phyloP scores from a whole-genome alignment of 371 early-diverging fungal genomes.

The Dichotomocladium elegans region DNA sequence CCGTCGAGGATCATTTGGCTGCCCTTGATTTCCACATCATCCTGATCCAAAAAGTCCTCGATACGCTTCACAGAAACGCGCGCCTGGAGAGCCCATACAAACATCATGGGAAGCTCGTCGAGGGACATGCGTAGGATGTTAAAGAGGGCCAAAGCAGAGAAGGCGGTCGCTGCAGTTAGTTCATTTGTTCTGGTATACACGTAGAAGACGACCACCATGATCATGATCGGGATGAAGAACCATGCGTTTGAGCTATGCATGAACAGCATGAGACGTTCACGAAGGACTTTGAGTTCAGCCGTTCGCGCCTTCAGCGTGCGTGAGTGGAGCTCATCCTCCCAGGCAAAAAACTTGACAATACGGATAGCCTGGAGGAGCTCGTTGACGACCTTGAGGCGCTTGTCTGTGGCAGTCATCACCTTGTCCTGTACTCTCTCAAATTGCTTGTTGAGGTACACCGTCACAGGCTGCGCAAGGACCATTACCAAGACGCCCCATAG shows the following conservation, averaged over 20 bases:
- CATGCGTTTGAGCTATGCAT: conserved; percentile 45
- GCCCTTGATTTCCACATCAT: conserved; percentile 50
- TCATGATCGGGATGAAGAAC: conserved; percentile 50
- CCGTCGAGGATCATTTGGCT: background rate
- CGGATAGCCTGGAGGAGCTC: conserved; percentile 72
- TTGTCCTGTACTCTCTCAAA: conserved; percentile 46
- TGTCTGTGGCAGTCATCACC: conserved; percentile 61
- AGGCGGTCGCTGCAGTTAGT: conserved; percentile 60
- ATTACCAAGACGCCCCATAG: conserved; percentile 62
- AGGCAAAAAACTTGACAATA: conserved; percentile 80
- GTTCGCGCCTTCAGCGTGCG: conserved; percentile 48
- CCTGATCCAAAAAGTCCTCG: conserved; percentile 59
- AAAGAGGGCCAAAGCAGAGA: conserved; percentile 61
- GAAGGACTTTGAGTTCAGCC: conserved; percentile 45
- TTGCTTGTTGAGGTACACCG: conserved; percentile 44
- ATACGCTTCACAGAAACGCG: conserved; percentile 72
- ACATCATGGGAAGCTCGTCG: conserved; percentile 64
- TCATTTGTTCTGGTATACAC: conserved; percentile 48
- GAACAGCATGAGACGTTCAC: conserved; percentile 34
- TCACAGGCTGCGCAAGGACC: conserved; percentile 57
- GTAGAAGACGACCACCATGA: conserved; percentile 51
- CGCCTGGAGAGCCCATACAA: conserved; percentile 62
- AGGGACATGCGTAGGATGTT: conserved; percentile 61
- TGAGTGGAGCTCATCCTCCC: conserved; percentile 67
- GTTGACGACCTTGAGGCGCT: conserved; percentile 61